Conservation (phyloP, 768 basidiomycete genomes). For the Udeniomyces megalosporus region DNA sequence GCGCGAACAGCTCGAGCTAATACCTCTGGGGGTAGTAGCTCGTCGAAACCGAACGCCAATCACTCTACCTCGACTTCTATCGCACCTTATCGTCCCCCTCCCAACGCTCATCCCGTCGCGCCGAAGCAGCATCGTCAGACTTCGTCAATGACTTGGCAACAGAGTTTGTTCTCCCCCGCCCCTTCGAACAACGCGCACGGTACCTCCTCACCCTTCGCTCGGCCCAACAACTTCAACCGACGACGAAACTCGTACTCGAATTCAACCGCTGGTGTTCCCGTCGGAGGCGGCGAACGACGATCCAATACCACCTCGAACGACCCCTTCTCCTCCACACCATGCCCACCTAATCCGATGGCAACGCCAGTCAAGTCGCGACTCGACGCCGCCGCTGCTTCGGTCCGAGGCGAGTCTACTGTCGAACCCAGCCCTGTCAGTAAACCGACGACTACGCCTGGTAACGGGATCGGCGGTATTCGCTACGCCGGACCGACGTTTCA, state of each 20-base stretch:
- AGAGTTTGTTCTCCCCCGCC: background rate
- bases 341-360: background rate
- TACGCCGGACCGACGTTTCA: conserved; percentile 10
- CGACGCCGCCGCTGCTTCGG: no score
- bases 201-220: no score
- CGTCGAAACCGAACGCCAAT: background rate
- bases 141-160: conserved; percentile 5
- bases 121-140: background rate
- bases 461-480: background rate
- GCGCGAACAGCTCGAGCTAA: no score
- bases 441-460: background rate
- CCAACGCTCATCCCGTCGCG: background rate
- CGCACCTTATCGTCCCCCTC: background rate
- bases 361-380: background rate
- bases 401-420: no score
- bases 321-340: no score
- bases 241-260: background rate
- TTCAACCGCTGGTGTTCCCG: background rate
- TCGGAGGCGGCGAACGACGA: no score
- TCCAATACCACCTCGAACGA: no score
- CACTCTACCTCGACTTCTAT: background rate
- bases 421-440: no score
- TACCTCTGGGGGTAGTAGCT: no score
- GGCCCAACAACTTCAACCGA: background rate
- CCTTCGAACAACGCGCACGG: no score